phyloP scores from a whole-genome alignment of 345 rosid species.

The Adansonia digitata region DNA sequence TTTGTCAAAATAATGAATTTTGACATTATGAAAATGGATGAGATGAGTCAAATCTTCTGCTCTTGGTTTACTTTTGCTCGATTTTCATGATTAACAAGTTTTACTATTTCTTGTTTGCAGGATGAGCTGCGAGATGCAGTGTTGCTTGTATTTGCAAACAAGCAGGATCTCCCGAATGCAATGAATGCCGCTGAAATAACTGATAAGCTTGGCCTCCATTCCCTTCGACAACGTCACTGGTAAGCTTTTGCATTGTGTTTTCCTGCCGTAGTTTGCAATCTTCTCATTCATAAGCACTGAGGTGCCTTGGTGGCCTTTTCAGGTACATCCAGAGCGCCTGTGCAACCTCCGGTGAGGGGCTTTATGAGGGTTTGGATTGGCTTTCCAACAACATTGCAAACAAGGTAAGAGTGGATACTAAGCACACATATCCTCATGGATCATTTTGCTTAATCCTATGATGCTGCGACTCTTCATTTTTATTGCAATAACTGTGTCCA shows the following conservation, averaged over 20 bases:
- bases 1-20: background rate
- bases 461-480: too few species aligned
- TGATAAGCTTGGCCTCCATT: conserved; percentile 72
- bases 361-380: conserved; percentile 88
- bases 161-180: conserved; percentile 89
- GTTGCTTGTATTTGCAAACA: conserved; percentile 81
- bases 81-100: background rate
- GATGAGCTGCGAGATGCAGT: conserved; percentile 89
- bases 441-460: background rate
- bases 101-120: conserved; percentile 29
- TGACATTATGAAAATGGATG: background rate
- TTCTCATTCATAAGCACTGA: background rate
- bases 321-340: conserved; percentile 95
- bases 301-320: conserved; percentile 10
- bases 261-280: background rate
- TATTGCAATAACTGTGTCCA: too few species aligned
- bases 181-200: conserved; percentile 84
- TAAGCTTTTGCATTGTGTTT: conserved; percentile 16
- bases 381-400: conserved; percentile 79
- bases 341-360: conserved; percentile 82
- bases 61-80: background rate
- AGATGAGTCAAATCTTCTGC: background rate
- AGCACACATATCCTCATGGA: background rate
- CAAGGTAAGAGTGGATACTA: conserved; percentile 41
- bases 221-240: conserved; percentile 62